Evolutionary conservation across 805 yeast species (phyloP).

Genomic region (Kockiozyma suomiensis): DNA sequence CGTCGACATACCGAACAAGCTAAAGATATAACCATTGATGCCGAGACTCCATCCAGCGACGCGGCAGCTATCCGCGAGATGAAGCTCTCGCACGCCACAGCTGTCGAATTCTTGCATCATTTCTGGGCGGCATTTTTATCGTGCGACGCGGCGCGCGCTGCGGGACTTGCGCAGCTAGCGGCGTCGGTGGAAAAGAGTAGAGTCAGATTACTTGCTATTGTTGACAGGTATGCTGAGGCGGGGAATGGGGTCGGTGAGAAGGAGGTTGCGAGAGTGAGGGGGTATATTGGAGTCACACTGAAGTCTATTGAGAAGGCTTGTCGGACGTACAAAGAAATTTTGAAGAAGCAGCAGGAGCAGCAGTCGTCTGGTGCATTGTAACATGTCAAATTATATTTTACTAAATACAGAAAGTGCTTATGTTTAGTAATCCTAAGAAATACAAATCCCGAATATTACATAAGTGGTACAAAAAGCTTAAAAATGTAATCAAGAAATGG

Average conservation of each 20-base stretch:
- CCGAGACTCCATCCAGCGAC: conserved; percentile 38
- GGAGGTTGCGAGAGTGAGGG: conserved; percentile 8
- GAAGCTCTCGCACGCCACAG: conserved; percentile 66
- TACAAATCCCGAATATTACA: too few species aligned
- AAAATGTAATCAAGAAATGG: too few species aligned
- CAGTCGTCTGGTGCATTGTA: neutral
- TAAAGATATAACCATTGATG: conserved; percentile 22
- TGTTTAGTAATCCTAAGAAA: too few species aligned
- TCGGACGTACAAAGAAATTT: conserved; percentile 2
- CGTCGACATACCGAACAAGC: conserved; percentile 32
- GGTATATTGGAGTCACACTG: conserved; percentile 18
- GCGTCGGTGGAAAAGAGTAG: conserved; percentile 54
- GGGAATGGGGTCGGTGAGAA: conserved; percentile 12
- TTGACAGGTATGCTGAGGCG: conserved; percentile 31
- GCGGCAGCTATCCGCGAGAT: conserved; percentile 52
- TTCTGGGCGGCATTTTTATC: conserved; percentile 68
- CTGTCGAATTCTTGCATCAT: conserved; percentile 73
- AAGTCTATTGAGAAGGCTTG: conserved; percentile 17
- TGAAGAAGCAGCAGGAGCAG: conserved; percentile 16
- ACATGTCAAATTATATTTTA: too few species aligned
- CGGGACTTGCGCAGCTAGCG: conserved; percentile 50
- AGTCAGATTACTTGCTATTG: conserved; percentile 48
- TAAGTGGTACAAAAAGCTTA: too few species aligned
- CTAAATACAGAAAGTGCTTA: too few species aligned
- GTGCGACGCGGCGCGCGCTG: conserved; percentile 49